phyloP scores from a whole-genome alignment of 2,329 filamentous ascomycete species.

The Colletotrichum viniferum region DNA sequence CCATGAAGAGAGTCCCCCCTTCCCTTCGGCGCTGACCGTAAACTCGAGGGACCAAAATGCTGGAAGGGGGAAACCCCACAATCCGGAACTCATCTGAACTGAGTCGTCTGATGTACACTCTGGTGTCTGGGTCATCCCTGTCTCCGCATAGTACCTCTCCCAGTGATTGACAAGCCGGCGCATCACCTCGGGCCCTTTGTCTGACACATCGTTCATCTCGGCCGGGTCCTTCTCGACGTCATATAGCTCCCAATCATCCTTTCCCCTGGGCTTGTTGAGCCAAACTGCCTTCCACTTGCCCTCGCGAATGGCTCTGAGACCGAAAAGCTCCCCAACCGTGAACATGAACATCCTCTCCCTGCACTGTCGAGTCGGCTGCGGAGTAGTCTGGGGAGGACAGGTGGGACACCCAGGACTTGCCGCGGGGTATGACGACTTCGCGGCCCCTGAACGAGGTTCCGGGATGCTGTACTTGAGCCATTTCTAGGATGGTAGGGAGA shows the following conservation, averaged over 20 bases:
- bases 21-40: not conserved
- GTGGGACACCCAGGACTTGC: slow-evolving; percentile 48
- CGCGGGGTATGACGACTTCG: slow-evolving; percentile 55
- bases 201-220: not conserved
- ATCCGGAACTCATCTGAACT: not conserved
- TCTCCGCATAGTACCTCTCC: not conserved
- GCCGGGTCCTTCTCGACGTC: slow-evolving; percentile 52
- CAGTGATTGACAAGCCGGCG: not conserved
- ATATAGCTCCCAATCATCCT: slow-evolving; percentile 63
- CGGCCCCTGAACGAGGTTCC: slow-evolving; percentile 43
- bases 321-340: slow-evolving; percentile 61
- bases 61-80: not conserved
- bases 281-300: slow-evolving; percentile 63
- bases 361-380: slow-evolving; percentile 39
- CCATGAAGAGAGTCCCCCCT: not conserved
- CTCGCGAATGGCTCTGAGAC: slow-evolving; percentile 54
- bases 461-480: slow-evolving; percentile 47
- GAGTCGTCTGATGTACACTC: not conserved
- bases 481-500: slow-evolving; percentile 50
- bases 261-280: slow-evolving; percentile 51
- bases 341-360: slow-evolving; percentile 53
- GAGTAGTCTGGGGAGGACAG: slow-evolving; percentile 24
- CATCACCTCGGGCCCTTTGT: not conserved
- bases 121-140: not conserved
- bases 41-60: not conserved